Evolutionary conservation across 148 eudicot species (phyloP), one percentile per base, ranked within the genome.

Genomic region (Fagopyrum tataricum): DNA sequence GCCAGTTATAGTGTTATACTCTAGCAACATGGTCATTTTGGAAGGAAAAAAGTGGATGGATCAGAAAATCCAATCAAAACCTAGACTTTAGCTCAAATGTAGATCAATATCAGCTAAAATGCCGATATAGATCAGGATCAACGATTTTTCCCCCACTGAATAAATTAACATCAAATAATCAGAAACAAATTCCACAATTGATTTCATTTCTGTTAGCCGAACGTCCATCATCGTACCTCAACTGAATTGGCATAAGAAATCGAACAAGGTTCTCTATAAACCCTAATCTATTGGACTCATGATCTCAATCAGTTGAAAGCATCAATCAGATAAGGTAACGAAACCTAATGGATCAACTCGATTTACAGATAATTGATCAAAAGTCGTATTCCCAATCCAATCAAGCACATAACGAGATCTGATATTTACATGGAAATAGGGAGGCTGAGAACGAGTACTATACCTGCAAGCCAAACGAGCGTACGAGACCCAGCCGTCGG

Each of bases 371-470:
- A 10, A 56, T 4, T 20, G 62, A 56, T 20, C 62, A 24, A 4
- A 61, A 61, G 15, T 61, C 12, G 40, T 61, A 10, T 37, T 43
- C 42, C 69, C 69, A 64, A 64, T 31, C 69, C 69, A 64, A 39
- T 23, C 43, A 37, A 64, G 43, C 69, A 37, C 2, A 64, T 2
- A 4, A 26, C 43, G 68, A 62, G 69, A 64, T 37, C 69, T 64
- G 69, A 37, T 14, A 37, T 4, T 64, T 14, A 64, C 43, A 31
- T 64, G 18, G n/a, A 59, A 64, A 11, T 6, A 64, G 42, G 43
- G 18, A 64, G 69, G 8, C 43, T 64, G 44, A 64, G 41, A 37
- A 31, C 2, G n/a, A 37, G 20, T 6, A 5, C 4, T 62, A 37
- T 37, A 64, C 69, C 69, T 64, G 18, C 14, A 59, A 55, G 8